Conservation (phyloP, 148 eudicot species). For the Camellia sinensis region DNA sequence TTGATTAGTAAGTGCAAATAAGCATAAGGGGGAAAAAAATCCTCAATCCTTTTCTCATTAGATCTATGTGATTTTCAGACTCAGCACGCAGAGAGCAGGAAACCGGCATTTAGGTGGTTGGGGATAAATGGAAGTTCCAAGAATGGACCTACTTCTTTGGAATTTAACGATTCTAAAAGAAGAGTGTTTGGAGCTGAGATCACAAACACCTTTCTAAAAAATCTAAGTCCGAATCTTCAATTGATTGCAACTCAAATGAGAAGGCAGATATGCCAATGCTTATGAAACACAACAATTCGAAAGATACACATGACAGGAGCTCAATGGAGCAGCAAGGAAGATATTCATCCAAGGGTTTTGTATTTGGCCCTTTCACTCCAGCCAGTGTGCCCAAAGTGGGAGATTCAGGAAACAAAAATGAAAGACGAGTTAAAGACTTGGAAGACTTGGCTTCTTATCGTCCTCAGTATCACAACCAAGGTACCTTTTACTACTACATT, state of each 20-base stretch:
- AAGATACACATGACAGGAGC: slow-evolving; percentile 25
- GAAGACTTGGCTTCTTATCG: slow-evolving; percentile 50
- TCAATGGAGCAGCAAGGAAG: slow-evolving; percentile 31
- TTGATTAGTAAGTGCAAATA: background rate
- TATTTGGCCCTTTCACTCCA: slow-evolving; percentile 81
- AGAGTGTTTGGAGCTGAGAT: slow-evolving; percentile 76
- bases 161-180: slow-evolving; percentile 37
- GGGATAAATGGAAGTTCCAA: slow-evolving; percentile 36
- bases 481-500: slow-evolving; percentile 26
- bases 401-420: slow-evolving; percentile 30
- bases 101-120: slow-evolving; percentile 88
- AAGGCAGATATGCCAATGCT: slow-evolving; percentile 22
- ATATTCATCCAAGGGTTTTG: slow-evolving; percentile 42
- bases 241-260: slow-evolving; percentile 29
- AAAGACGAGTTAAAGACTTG: slow-evolving; percentile 41
- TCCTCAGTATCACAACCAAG: slow-evolving; percentile 70
- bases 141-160: slow-evolving; percentile 21
- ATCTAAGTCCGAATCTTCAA: slow-evolving; percentile 33
- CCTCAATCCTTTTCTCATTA: background rate
- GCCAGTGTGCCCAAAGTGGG: slow-evolving; percentile 38
- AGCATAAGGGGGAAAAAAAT: background rate
- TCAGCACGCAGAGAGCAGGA: slow-evolving; percentile 61
- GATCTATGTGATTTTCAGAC: slow-evolving; percentile 32
- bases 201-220: slow-evolving; percentile 53
- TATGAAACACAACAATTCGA: slow-evolving; percentile 27